These are phyloP conservation scores for Buddleja alternifolia DNA, from an alignment of 257 asterid genomes.

Conservation along the genomic window DNA sequence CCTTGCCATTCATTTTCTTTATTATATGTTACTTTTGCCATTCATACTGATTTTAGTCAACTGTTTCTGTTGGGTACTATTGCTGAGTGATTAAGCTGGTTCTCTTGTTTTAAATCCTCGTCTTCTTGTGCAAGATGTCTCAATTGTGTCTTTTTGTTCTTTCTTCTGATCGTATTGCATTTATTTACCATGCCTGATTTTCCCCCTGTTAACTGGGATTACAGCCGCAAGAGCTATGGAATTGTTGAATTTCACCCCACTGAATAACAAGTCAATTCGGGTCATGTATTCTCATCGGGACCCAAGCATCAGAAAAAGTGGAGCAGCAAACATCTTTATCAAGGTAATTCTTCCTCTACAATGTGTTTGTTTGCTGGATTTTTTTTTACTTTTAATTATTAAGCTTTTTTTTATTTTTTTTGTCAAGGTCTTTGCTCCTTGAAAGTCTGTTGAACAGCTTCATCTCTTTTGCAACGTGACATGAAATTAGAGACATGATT, in stretches of 20 bases:
- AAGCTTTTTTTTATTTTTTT: too few relatives aligned
- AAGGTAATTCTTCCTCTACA: constrained; percentile 45
- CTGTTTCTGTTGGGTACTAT: too few relatives aligned
- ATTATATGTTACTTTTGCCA: too few relatives aligned
- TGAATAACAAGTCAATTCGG: constrained; percentile 65
- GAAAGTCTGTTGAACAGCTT: neutral
- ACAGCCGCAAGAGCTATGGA: constrained; percentile 88
- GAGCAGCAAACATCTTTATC: constrained; percentile 73
- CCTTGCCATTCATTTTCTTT: too few relatives aligned
- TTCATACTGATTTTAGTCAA: too few relatives aligned
- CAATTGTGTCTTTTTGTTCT: neutral
- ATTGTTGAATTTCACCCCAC: constrained; percentile 68
- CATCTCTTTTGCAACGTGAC: neutral
- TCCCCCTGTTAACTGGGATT: neutral
- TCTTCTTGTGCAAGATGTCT: too few relatives aligned
- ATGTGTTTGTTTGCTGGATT: neutral
- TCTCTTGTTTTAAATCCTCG: too few relatives aligned
- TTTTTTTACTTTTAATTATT: neutral
- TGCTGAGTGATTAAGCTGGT: too few relatives aligned
- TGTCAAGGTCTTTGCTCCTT: neutral
- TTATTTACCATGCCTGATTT: constrained; percentile 11
- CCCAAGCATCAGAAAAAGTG: constrained; percentile 71
- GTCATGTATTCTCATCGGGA: constrained; percentile 83
- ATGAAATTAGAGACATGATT: neutral
- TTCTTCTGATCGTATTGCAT: neutral